These are phyloP conservation scores for Omphalea diandra DNA, from an alignment of 441 rosid species.

Conservation along the genomic window DNA sequence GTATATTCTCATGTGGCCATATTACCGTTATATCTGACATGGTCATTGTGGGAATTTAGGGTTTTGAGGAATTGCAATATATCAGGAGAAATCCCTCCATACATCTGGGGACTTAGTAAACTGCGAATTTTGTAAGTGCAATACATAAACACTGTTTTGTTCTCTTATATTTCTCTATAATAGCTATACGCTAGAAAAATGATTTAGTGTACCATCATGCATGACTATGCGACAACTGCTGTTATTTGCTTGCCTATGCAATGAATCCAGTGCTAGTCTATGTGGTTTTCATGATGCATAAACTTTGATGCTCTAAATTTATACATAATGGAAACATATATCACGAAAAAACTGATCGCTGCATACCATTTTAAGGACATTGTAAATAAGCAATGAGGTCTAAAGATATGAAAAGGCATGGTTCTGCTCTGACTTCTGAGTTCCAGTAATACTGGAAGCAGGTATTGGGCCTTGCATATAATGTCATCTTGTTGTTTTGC, in stretches of 20 bases:
- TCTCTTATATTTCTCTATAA: background rate
- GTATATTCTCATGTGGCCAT: background rate
- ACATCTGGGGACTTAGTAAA: slow-evolving; percentile 23
- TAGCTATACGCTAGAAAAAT: background rate
- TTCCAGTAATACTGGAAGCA: background rate
- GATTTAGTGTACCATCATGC: background rate
- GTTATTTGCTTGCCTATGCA: background rate
- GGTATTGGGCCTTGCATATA: background rate
- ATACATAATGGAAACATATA: no score
- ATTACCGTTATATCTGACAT: background rate
- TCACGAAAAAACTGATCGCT: background rate
- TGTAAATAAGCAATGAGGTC: background rate
- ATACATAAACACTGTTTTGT: background rate
- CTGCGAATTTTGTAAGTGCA: slow-evolving; percentile 25
- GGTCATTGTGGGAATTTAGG: slow-evolving; percentile 14
- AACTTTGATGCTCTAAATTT: background rate
- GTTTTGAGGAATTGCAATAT: slow-evolving; percentile 33
- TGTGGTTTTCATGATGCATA: background rate
- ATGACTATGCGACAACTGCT: background rate
- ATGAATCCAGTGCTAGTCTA: background rate
- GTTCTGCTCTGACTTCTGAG: no score
- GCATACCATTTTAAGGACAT: background rate
- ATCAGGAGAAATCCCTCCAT: slow-evolving; percentile 28
- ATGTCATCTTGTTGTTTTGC: slow-evolving; percentile 6
- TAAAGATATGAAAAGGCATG: background rate